Percentiles rank a stretch among this genome's conserved stretches.
Evolutionary conservation across 192 early-diverging fungal genomes (phyloP).

Genomic region (Mortierella claussenii): DNA sequence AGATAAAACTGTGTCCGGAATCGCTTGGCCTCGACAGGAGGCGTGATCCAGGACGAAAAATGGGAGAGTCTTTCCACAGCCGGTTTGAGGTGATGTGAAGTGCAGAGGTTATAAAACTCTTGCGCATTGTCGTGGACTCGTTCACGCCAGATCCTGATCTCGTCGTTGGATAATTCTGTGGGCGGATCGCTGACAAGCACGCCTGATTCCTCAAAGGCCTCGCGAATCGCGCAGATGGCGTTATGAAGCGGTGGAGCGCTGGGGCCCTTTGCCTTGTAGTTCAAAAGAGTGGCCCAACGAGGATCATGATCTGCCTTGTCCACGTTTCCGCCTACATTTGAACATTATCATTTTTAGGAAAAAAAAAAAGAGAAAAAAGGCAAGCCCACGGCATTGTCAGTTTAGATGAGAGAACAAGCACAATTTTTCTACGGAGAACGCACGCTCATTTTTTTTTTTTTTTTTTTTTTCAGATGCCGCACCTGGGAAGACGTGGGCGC

Average conservation of each 20-base stretch:
- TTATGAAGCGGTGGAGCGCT: conserved; percentile 49
- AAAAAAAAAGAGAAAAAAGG: conserved; percentile 13
- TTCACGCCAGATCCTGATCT: conserved; percentile 57
- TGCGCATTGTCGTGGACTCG: conserved; percentile 59
- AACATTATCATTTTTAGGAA: too few species aligned
- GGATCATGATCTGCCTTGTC: conserved; percentile 48
- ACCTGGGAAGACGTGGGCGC: conserved; percentile 67
- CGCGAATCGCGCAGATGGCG: conserved; percentile 74
- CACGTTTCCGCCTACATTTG: conserved; percentile 27
- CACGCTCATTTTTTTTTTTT: too few species aligned
- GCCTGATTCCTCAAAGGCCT: conserved; percentile 88
- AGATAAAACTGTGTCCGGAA: conserved; percentile 78
- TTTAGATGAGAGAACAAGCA: background rate
- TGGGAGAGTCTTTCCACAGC: conserved; percentile 59
- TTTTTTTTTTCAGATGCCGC: too few species aligned
- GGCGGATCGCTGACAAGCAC: conserved; percentile 65
- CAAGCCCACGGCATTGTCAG: too few species aligned
- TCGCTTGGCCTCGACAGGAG: conserved; percentile 62
- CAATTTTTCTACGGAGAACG: background rate
- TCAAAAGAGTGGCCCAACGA: conserved; percentile 31
- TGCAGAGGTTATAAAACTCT: conserved; percentile 64
- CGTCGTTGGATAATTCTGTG: conserved; percentile 16
- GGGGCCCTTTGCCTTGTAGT: conserved; percentile 15
- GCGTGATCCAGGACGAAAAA: conserved; percentile 77
- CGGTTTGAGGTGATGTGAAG: conserved; percentile 54